A percentile compares a stretch with the other conserved stretches of the same genome.
Evolutionary conservation across 2,329 filamentous ascomycete genomes (phyloP).

Genomic region (Beauveria brongniartii): DNA sequence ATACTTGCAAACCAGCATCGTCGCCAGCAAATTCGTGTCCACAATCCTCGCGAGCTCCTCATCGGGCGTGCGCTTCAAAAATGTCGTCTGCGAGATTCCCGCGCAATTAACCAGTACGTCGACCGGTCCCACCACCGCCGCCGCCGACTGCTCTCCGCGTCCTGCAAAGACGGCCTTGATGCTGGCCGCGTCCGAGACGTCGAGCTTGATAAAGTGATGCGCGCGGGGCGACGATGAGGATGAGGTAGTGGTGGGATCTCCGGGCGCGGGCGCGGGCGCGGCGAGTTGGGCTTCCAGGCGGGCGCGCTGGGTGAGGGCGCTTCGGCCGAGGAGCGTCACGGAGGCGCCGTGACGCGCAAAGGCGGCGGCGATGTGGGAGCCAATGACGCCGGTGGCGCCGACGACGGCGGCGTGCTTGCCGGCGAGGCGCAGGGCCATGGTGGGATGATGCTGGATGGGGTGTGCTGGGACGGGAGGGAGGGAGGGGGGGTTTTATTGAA

Average conservation of each 20-base stretch:
- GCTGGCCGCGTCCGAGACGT: conserved; percentile 20
- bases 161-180: conserved; percentile 24
- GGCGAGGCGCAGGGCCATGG: conserved; percentile 28
- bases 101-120: conserved; percentile 73
- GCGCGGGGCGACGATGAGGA: conserved; percentile 14
- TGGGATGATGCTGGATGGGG: conserved; percentile 49
- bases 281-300: conserved; percentile 26
- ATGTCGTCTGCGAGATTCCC: conserved; percentile 57
- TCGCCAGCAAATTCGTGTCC: conserved; percentile 60
- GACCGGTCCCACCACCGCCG: conserved; percentile 23
- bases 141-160: neutral
- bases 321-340: conserved; percentile 55
- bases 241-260: neutral
- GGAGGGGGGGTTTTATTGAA: neutral
- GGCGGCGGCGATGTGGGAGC: conserved; percentile 56
- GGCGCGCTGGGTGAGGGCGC: conserved; percentile 36
- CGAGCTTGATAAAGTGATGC: conserved; percentile 29
- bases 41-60: conserved; percentile 50
- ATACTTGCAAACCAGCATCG: conserved; percentile 53
- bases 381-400: conserved; percentile 64
- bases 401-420: conserved; percentile 54
- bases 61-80: conserved; percentile 49
- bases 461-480: neutral
- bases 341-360: conserved; percentile 55
- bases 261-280: conserved; percentile 14